Base-by-base conservation (phyloP, 139 green algal species). In the Chlorella sp. region DNA sequence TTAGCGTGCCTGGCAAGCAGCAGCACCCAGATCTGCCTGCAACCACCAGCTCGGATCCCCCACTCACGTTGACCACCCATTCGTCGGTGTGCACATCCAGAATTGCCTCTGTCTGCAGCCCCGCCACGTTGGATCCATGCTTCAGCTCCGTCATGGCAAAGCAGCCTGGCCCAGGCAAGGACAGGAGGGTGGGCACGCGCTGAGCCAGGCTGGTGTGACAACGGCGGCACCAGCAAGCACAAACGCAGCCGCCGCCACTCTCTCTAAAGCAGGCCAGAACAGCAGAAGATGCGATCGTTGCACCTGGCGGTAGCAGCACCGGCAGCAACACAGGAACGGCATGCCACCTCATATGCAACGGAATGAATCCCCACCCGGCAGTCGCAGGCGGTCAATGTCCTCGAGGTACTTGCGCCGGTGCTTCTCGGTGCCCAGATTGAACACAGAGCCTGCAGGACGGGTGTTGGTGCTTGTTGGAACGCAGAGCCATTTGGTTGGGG, bases 101-200 rank as follows among this genome's bases (percentile, higher is more conserved):
- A 20, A 96, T 84, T 0, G 93, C 93, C 86, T 96, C 92, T 1
- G 95, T 98, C 87, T 97, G 93, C 69, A 94, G 84, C 8, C 85
- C 90, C 20, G 89, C 90, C 78, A 96, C 95, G 81, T 97, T 97
- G 89, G 78, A 91, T 58, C 93, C 95, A 85, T 97, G 94, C 58
- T 93, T 92, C 76, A 98, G 88, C 91, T 98, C 95, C 6, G 95
- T 98, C 95, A 98, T 97, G 0, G 94, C 94, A 81, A 98, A 98
- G 89, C 94, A 97, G 36, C 95, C 95, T 72, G 91, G 85, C 5
- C 89, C 72, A 70, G 54, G 32, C 5, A 13, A 34, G 69, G 40
- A 56, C 20, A 7, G 34, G 38, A 36, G 36, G n/a, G n/a, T n/a
- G n/a, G n/a, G n/a, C n/a, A n/a, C n/a, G n/a, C n/a, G n/a, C n/a